Conservation (phyloP, 2,329 filamentous ascomycete species). For the Emmonsiellopsis sp. region DNA sequence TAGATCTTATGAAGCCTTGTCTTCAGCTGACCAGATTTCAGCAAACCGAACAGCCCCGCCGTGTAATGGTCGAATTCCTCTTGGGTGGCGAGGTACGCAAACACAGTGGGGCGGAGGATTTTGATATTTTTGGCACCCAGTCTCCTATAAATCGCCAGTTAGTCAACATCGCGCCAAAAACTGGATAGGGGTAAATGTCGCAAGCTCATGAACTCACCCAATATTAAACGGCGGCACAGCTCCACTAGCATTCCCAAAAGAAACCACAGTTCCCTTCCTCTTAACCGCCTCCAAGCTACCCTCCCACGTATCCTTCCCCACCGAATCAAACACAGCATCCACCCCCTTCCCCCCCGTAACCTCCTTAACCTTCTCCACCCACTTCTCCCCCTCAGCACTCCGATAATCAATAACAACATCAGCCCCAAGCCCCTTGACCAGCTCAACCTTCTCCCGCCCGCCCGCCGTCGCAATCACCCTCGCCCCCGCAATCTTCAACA, state of each 20-base stretch:
- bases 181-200: not conserved
- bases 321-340: conserved; percentile 73
- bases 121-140: conserved; percentile 68
- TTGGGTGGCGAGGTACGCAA: conserved; percentile 58
- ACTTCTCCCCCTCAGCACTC: conserved; percentile 71
- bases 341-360: conserved; percentile 66
- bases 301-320: conserved; percentile 80
- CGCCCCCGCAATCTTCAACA: conserved; percentile 64
- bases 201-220: conserved; percentile 42
- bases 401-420: conserved; percentile 69
- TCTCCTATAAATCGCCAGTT: conserved; percentile 26
- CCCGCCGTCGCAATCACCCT: conserved; percentile 72
- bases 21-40: conserved; percentile 60
- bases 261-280: conserved; percentile 66
- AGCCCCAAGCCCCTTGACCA: conserved; percentile 60
- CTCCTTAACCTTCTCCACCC: conserved; percentile 75
- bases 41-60: conserved; percentile 62
- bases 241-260: conserved; percentile 75
- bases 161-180: not conserved
- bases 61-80: conserved; percentile 65
- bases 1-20: conserved; percentile 70
- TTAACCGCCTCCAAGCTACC: conserved; percentile 63
- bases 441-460: conserved; percentile 59
- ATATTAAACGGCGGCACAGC: conserved; percentile 62
- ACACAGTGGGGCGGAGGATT: conserved; percentile 65